Percentiles rank a stretch among this genome's conserved stretches.
Evolutionary conservation across 257 asterid genomes (phyloP).

Genomic region (Fraxinus excelsior): DNA sequence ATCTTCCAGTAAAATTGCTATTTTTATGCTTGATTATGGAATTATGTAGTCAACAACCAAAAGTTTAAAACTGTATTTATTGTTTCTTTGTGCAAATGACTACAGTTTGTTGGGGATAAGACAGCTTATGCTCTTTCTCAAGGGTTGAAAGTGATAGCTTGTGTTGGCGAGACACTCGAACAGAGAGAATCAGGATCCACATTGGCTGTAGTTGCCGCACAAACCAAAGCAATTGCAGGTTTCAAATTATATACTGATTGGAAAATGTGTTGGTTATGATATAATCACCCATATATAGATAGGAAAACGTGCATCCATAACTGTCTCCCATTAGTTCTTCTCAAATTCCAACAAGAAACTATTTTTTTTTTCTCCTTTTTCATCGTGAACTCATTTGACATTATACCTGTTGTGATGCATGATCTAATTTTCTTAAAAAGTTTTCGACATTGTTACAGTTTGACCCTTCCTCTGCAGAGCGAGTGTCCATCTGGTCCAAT

Average conservation of each 20-base stretch:
- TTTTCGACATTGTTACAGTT: not conserved
- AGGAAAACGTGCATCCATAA: not conserved
- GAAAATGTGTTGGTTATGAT: not conserved
- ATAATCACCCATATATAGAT: not conserved
- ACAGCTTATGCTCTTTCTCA: slow-evolving; percentile 57
- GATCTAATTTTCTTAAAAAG: not conserved
- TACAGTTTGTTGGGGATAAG: slow-evolving; percentile 55
- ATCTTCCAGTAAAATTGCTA: not conserved
- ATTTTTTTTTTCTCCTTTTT: too few species aligned
- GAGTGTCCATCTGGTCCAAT: slow-evolving; percentile 37
- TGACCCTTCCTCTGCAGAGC: slow-evolving; percentile 30
- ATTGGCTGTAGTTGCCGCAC: slow-evolving; percentile 57
- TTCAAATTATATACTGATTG: not conserved
- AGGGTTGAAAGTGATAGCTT: slow-evolving; percentile 64
- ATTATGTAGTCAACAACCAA: not conserved
- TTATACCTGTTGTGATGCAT: not conserved
- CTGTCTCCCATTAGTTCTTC: not conserved
- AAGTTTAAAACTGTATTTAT: not conserved
- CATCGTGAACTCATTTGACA: not conserved
- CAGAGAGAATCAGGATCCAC: slow-evolving; percentile 65
- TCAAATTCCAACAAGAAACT: not conserved
- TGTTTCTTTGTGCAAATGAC: not conserved
- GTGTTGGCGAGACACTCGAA: slow-evolving; percentile 68
- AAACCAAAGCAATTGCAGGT: slow-evolving; percentile 65
- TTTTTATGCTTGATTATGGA: not conserved